These are phyloP conservation scores for Rhodotorula sp. DNA, from an alignment of 1,284 basidiomycete species.

Conservation along the genomic window DNA sequence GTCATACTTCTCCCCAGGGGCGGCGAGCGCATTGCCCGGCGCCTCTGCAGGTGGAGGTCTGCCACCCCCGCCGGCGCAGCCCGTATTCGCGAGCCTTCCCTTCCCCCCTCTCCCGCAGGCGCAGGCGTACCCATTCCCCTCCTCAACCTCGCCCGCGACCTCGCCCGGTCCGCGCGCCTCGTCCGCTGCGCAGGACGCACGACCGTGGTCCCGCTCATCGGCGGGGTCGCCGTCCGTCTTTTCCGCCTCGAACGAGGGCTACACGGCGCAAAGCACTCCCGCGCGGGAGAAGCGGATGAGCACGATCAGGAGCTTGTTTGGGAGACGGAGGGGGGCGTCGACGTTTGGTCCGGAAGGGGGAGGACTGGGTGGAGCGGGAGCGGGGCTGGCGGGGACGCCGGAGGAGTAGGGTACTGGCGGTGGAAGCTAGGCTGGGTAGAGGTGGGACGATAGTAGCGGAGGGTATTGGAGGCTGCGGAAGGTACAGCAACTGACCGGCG, in stretches of 20 bases:
- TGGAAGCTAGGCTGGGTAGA: no score
- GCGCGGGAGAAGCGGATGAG: background rate
- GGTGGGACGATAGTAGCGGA: no score
- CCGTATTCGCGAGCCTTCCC: background rate
- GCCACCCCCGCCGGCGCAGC: background rate
- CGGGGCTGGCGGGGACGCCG: background rate
- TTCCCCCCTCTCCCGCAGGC: background rate
- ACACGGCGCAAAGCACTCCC: background rate
- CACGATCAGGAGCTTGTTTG: conserved; percentile 1
- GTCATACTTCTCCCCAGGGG: conserved; percentile 1
- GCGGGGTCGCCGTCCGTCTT: background rate
- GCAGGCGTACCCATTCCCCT: background rate
- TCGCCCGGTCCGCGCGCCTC: background rate
- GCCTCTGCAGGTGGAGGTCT: no score
- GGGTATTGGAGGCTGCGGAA: no score
- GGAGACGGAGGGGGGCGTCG: background rate
- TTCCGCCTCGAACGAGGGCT: background rate
- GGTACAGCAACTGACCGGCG: no score
- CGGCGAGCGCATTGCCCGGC: background rate
- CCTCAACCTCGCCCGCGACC: background rate
- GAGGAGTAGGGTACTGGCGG: background rate
- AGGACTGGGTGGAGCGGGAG: background rate
- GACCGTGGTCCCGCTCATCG: background rate
- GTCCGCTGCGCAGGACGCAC: background rate
- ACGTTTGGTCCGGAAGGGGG: background rate